phyloP scores from a whole-genome alignment of 2,329 filamentous ascomycete species.

The Xylariaceae sp. region DNA sequence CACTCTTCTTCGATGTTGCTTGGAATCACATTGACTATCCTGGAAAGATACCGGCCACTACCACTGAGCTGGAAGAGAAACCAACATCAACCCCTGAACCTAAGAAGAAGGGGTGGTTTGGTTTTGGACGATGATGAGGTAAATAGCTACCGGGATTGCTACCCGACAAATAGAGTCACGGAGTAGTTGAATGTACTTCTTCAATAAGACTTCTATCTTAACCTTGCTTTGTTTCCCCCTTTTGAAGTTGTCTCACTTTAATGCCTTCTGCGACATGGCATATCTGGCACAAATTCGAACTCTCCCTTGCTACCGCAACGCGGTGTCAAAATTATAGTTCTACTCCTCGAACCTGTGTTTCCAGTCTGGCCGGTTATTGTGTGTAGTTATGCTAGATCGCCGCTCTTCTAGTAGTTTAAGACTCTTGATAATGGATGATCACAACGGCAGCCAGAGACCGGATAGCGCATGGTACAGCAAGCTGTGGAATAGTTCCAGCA shows the following conservation, averaged over 20 bases:
- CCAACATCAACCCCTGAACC: slow-evolving; percentile 50
- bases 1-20: slow-evolving; percentile 92
- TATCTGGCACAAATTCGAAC: slow-evolving; percentile 21
- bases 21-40: slow-evolving; percentile 98
- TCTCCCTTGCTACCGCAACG: slow-evolving; percentile 30
- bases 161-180: neutral
- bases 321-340: neutral
- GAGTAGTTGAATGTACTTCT: neutral
- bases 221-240: neutral
- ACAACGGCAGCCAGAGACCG: slow-evolving; percentile 16
- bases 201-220: neutral
- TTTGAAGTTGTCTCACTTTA: slow-evolving; percentile 27
- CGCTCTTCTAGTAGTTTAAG: slow-evolving; percentile 35
- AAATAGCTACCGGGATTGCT: slow-evolving; percentile 23
- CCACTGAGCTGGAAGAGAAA: slow-evolving; percentile 39
- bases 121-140: slow-evolving; percentile 62
- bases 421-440: slow-evolving; percentile 31
- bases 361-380: neutral
- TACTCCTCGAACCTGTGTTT: neutral
- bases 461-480: slow-evolving; percentile 21
- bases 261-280: slow-evolving; percentile 33
- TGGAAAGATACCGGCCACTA: slow-evolving; percentile 55
- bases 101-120: slow-evolving; percentile 79
- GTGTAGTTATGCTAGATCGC: slow-evolving; percentile 30
- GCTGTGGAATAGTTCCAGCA: slow-evolving; percentile 27